Percentiles rank a stretch among this genome's conserved stretches.
Conservation (phyloP, 2,329 filamentous ascomycete genomes). For the Fusarium marasasianum region DNA sequence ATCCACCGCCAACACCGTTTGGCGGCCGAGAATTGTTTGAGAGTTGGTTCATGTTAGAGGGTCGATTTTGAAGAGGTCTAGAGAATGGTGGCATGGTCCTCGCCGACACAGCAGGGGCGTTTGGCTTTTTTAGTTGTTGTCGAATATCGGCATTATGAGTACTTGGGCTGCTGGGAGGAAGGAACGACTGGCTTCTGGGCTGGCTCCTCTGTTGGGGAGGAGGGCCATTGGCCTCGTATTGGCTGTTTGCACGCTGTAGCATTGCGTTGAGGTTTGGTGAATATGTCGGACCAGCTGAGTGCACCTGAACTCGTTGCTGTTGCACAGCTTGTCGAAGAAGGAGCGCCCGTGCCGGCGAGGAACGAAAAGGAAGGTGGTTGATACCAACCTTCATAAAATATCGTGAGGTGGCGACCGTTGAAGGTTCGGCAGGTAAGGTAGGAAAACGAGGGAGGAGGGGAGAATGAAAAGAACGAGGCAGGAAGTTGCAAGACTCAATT, state of each 20-base stretch:
- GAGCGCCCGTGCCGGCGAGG: slow-evolving; percentile 49
- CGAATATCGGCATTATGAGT: slow-evolving; percentile 58
- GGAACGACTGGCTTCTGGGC: slow-evolving; percentile 60
- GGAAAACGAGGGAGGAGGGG: neutral
- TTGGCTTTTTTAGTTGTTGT: slow-evolving; percentile 60
- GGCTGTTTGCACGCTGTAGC: slow-evolving; percentile 50
- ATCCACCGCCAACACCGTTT: slow-evolving; percentile 29
- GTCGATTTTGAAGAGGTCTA: slow-evolving; percentile 43
- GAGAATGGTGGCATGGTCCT: slow-evolving; percentile 46
- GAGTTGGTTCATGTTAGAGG: slow-evolving; percentile 47
- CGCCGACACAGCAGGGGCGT: slow-evolving; percentile 52
- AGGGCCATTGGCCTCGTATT: slow-evolving; percentile 51
- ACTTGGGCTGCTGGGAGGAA: slow-evolving; percentile 62
- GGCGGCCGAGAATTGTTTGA: slow-evolving; percentile 17
- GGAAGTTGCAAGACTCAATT: slow-evolving; percentile 1
- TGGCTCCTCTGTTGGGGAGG: slow-evolving; percentile 46
- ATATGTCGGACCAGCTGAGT: slow-evolving; percentile 24
- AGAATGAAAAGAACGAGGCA: neutral
- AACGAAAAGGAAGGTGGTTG: slow-evolving; percentile 45
- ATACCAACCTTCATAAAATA: slow-evolving; percentile 51
- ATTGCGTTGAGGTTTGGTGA: slow-evolving; percentile 43
- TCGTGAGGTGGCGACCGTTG: neutral
- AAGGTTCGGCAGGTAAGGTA: neutral
- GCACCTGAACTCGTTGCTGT: slow-evolving; percentile 37
- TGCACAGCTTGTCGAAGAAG: slow-evolving; percentile 36